phyloP scores from a whole-genome alignment of 2,329 filamentous ascomycete genomes.

The Tolypocladium paradoxum region DNA sequence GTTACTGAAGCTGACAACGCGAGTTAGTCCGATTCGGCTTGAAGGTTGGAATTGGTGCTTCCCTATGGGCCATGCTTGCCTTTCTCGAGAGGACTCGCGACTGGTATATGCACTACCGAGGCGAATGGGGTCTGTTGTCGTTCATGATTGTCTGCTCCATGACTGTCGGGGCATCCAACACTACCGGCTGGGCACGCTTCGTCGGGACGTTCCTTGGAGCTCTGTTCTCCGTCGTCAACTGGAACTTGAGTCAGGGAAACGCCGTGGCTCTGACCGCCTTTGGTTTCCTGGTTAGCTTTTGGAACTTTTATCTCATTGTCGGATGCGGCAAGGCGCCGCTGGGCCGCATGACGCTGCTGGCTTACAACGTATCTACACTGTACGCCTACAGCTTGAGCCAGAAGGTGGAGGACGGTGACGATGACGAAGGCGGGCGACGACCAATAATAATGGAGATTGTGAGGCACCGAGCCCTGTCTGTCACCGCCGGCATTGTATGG shows the following conservation, averaged over 20 bases:
- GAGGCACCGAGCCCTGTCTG: conserved; percentile 70
- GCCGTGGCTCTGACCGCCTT: conserved; percentile 60
- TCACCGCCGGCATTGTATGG: conserved; percentile 75
- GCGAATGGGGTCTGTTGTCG: conserved; percentile 88
- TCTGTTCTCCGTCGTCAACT: conserved; percentile 58
- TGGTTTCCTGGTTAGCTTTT: conserved; percentile 66
- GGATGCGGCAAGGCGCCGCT: conserved; percentile 71
- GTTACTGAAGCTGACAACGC: not conserved
- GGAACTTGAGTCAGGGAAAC: conserved; percentile 63
- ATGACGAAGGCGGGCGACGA: conserved; percentile 69
- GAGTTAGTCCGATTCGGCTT: conserved; percentile 56
- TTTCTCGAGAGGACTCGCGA: conserved; percentile 66
- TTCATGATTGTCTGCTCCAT: conserved; percentile 96
- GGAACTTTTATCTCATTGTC: conserved; percentile 77
- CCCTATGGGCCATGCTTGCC: conserved; percentile 72
- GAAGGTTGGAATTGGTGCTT: conserved; percentile 79
- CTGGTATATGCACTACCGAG: conserved; percentile 71
- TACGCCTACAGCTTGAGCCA: conserved; percentile 81
- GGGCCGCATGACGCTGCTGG: conserved; percentile 81
- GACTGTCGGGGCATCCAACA: conserved; percentile 88
- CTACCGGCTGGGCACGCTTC: conserved; percentile 73
- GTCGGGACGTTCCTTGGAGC: conserved; percentile 73
- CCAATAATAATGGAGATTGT: conserved; percentile 78
- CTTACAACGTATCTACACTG: conserved; percentile 83
- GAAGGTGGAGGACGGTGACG: conserved; percentile 60